Base-by-base conservation (phyloP, 2,329 filamentous ascomycete genomes). In the Aspergillus sp. region DNA sequence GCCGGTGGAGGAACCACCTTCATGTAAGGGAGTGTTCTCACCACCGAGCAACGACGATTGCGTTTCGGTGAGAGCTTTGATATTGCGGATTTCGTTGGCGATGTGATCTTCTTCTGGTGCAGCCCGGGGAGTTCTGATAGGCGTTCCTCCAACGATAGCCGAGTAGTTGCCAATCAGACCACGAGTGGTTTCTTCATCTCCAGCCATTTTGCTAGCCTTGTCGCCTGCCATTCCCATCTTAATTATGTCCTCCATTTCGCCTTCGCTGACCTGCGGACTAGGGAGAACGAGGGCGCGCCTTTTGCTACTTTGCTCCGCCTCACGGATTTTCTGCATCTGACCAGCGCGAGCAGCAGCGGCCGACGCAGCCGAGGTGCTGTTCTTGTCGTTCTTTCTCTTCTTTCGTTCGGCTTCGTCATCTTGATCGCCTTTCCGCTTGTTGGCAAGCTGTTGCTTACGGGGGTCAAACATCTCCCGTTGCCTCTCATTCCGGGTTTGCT, bases 211-310 rank as follows among this genome's bases (percentile, higher is more conserved):
- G 69, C 88, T 92, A 49, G 95, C 95, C 54, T 89, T 88, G 71
- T 97, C 92, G 42, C 94, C 95, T 61, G 92, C 86, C 85, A 96
- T 90, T 49, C 95, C 94, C 92, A 98, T 96, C 81, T 99, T 99
- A 65, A 99, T 92, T 70, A 99, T 98, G 66, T 97, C 93, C 72
- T 99, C 95, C 60, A 99, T 82, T 77, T 99, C 95, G 49, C 87
- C 85, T 71, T 99, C 95, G 74, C 91, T 89, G 68, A 99, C 92
- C 77, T 99, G 95, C 9, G 95, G 95, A 24, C 90, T 82, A 9
- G 95, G 95, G 26, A 99, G 81, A 50, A 89, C 87, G n/a, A 99
- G 82, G 6, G 89, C 80, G 59, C 92, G 86, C 59, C 95, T 87
- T 78, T 96, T 98, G 81, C 92, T 97, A 79, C 91, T 96, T 77